phyloP scores from a whole-genome alignment of 805 yeast genomes.

The Candida gorgasii region DNA sequence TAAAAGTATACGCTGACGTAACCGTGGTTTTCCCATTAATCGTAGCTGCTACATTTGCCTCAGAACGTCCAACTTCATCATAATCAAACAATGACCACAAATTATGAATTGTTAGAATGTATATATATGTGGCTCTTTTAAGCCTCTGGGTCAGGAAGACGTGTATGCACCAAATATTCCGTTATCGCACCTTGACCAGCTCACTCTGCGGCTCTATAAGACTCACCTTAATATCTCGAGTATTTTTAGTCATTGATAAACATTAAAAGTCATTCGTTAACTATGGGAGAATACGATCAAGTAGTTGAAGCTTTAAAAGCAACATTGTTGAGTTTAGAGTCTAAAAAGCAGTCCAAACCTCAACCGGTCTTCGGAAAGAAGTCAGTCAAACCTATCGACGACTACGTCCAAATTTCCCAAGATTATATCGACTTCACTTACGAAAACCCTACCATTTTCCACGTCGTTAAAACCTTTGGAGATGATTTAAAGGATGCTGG shows the following conservation, averaged over 20 bases:
- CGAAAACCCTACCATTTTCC: slow-evolving; percentile 44
- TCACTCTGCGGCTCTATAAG: slow-evolving; percentile 3
- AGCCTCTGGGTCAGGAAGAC: too few relatives aligned
- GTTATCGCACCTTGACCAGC: slow-evolving; percentile 5
- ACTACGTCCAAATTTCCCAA: slow-evolving; percentile 11
- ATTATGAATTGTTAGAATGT: background rate
- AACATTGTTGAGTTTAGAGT: slow-evolving; percentile 10
- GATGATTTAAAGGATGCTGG: slow-evolving; percentile 26
- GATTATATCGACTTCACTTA: slow-evolving; percentile 33
- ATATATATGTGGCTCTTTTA: slow-evolving; percentile 1
- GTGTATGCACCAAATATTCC: background rate
- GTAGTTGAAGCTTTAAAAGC: slow-evolving; percentile 17
- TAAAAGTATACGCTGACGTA: slow-evolving; percentile 94
- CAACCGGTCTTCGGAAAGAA: background rate
- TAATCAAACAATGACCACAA: too few relatives aligned
- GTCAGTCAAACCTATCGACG: background rate
- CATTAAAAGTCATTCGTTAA: slow-evolving; percentile 2
- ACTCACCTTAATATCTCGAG: background rate
- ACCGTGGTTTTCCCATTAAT: slow-evolving; percentile 92
- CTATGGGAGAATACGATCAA: slow-evolving; percentile 16
- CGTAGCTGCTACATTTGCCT: slow-evolving; percentile 98
- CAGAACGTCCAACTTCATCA: slow-evolving; percentile 22
- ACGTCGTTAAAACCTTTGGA: slow-evolving; percentile 29
- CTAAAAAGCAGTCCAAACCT: background rate
- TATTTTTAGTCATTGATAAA: background rate